Evolutionary conservation across 164 flowering plant genomes (phyloP).

Genomic region (Vitis amurensis): DNA sequence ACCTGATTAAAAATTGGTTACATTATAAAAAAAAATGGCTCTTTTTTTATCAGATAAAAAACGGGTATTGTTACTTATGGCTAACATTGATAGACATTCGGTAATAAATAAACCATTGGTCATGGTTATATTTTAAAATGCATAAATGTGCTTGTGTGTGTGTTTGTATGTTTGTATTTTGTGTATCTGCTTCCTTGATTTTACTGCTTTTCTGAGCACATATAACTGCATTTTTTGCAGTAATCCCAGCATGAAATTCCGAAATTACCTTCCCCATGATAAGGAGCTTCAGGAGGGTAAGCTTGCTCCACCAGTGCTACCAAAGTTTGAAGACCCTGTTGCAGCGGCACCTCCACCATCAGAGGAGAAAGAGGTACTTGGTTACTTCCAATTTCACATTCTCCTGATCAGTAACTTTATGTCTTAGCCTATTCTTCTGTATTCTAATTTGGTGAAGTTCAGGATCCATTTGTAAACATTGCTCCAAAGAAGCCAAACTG

Average conservation of each 20-base stretch:
- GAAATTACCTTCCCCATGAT: slow-evolving; percentile 97
- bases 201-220: background rate
- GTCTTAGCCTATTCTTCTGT: background rate
- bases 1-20: too few species aligned
- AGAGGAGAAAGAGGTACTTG: slow-evolving; percentile 66
- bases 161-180: too few species aligned
- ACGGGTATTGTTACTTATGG: too few species aligned
- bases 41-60: too few species aligned
- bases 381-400: background rate
- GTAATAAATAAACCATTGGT: too few species aligned
- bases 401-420: background rate
- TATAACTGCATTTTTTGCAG: slow-evolving; percentile 32
- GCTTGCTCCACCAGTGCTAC: slow-evolving; percentile 76
- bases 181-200: background rate
- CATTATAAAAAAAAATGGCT: too few species aligned
- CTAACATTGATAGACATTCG: too few species aligned
- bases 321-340: slow-evolving; percentile 91
- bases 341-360: slow-evolving; percentile 44
- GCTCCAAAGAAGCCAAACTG: slow-evolving; percentile 99
- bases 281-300: slow-evolving; percentile 91
- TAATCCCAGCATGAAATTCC: slow-evolving; percentile 68
- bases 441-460: slow-evolving; percentile 9
- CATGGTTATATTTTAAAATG: background rate
- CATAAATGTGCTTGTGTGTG: background rate
- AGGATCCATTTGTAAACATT: slow-evolving; percentile 95